A percentile compares a stretch with the other conserved stretches of the same genome.
Conservation (phyloP, 73 alveolate genomes). For the Symbiodinium natans region DNA sequence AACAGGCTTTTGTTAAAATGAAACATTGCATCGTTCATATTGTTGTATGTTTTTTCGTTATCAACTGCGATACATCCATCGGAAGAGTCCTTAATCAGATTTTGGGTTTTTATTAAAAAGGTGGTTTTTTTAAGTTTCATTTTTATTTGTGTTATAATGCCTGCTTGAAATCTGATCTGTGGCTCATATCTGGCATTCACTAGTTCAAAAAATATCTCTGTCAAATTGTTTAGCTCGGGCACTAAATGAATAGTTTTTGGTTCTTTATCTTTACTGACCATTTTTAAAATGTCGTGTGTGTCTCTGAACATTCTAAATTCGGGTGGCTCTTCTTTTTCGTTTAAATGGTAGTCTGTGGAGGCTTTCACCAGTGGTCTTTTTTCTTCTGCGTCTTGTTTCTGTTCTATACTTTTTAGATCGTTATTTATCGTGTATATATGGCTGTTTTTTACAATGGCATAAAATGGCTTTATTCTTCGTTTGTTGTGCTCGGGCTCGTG, state of each 20-base stretch:
- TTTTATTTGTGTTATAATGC: neutral
- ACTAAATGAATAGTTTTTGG: neutral
- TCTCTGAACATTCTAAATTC: neutral
- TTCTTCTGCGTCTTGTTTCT: neutral
- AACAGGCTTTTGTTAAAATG: neutral
- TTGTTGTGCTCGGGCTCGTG: neutral
- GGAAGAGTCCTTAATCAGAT: neutral
- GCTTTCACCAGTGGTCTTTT: neutral
- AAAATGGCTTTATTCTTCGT: neutral
- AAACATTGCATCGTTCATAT: conserved; percentile 4
- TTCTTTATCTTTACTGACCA: neutral
- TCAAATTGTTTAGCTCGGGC: neutral
- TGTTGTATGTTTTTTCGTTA: conserved; percentile 15
- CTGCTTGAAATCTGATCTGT: neutral
- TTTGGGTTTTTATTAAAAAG: neutral
- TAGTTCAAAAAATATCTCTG: neutral
- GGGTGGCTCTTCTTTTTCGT: neutral
- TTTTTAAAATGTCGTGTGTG: neutral
- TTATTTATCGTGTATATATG: neutral
- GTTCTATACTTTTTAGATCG: neutral
- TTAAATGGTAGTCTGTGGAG: neutral
- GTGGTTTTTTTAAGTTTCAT: neutral
- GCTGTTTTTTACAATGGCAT: neutral
- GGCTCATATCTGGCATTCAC: neutral
- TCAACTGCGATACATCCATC: conserved; percentile 17